phyloP scores from a whole-genome alignment of 345 rosid species.

The Sisymbrium altissimum region DNA sequence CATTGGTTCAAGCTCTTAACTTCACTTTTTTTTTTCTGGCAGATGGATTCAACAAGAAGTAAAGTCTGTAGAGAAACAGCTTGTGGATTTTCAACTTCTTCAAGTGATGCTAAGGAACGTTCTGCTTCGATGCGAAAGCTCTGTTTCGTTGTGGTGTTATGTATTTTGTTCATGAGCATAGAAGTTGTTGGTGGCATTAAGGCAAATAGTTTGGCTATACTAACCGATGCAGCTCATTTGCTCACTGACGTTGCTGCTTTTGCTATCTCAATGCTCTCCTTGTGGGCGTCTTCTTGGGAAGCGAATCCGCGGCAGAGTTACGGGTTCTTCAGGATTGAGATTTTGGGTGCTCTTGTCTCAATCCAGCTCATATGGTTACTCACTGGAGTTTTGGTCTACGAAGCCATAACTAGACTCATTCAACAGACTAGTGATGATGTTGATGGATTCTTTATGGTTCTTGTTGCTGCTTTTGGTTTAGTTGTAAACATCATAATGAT shows the following conservation, averaged over 20 bases:
- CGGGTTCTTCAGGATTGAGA: conserved; percentile 62
- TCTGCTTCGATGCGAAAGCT: conserved; percentile 56
- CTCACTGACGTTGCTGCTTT: conserved; percentile 68
- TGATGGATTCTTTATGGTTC: conserved; percentile 58
- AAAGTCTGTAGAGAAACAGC: conserved; percentile 54
- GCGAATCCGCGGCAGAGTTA: conserved; percentile 57
- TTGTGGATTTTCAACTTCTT: conserved; percentile 52
- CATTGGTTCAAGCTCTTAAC: not conserved
- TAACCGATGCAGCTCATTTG: conserved; percentile 68
- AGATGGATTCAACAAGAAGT: conserved; percentile 46
- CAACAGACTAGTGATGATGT: conserved; percentile 41
- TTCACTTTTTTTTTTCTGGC: not conserved
- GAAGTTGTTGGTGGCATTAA: conserved; percentile 64
- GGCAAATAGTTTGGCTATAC: conserved; percentile 66
- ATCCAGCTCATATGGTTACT: conserved; percentile 68
- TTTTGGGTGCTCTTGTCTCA: conserved; percentile 66
- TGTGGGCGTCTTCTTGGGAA: conserved; percentile 73
- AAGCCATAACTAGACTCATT: conserved; percentile 56
- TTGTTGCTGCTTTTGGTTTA: conserved; percentile 58
- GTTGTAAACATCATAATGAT: conserved; percentile 40
- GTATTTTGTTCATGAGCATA: conserved; percentile 54
- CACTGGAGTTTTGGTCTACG: conserved; percentile 65
- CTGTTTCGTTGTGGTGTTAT: conserved; percentile 41
- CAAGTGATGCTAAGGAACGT: conserved; percentile 55
- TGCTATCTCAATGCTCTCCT: conserved; percentile 59